Conservation (phyloP, 1,284 basidiomycete species). For the Tylopilus sp. region DNA sequence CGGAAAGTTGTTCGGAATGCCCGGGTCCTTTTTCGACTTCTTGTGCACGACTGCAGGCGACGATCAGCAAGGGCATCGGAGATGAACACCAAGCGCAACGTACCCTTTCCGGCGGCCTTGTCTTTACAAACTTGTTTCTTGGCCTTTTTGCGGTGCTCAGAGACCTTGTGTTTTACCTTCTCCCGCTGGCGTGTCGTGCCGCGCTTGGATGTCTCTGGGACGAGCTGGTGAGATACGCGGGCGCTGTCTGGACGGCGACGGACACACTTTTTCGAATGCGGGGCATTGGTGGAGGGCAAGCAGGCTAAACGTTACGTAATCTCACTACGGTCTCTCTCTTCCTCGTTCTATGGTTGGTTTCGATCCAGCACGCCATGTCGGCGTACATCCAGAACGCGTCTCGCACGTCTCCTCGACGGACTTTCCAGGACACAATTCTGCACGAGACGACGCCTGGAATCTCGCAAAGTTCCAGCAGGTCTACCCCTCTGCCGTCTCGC, state of each 20-base stretch:
- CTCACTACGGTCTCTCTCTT: background rate
- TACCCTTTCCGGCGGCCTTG: constrained; percentile 88
- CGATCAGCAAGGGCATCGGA: constrained; percentile 1
- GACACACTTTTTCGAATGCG: constrained; percentile 67
- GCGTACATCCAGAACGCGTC: constrained; percentile 70
- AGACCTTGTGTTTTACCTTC: constrained; percentile 76
- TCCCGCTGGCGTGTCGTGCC: constrained; percentile 69
- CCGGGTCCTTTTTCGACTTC: constrained; percentile 74
- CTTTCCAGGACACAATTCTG: constrained; percentile 83
- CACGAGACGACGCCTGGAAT: constrained; percentile 83
- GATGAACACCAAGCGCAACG: constrained; percentile 34
- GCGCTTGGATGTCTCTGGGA: constrained; percentile 81
- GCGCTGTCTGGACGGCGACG: background rate
- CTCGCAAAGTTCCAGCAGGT: constrained; percentile 75
- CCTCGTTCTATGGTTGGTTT: constrained; percentile 17
- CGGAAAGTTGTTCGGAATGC: constrained; percentile 96
- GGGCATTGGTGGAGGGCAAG: constrained; percentile 43
- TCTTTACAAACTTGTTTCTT: constrained; percentile 76
- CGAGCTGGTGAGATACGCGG: constrained; percentile 1
- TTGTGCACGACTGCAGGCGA: constrained; percentile 39
- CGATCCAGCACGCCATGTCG: constrained; percentile 48
- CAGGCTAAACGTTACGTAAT: constrained; percentile 21
- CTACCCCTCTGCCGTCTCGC: constrained; percentile 24
- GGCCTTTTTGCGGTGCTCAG: constrained; percentile 76
- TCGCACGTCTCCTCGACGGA: constrained; percentile 75